Base-by-base conservation (phyloP, 2,329 filamentous ascomycete genomes). In the Myotisia sp. region DNA sequence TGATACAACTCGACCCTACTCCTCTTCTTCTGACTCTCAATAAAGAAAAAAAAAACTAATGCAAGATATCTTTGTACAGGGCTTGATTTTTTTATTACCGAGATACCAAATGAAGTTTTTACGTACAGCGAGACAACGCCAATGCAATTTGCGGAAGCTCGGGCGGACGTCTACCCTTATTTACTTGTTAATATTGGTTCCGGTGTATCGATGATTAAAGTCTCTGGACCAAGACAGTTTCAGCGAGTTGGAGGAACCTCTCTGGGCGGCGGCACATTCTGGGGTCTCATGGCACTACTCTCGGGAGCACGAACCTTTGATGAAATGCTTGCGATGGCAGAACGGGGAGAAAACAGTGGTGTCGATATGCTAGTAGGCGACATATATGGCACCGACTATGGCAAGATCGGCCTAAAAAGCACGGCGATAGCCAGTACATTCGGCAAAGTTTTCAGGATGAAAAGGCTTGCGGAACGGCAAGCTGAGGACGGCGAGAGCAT, bases 291-390 rank as follows among this genome's bases (percentile, higher is more conserved):
- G 23, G 90, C 83, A 8, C 70, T 98, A 33, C 67, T 98, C 24
- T 98, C 90, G 0, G 85, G 86, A n/a, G 84, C 87, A 14, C 73
- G 80, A 36, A 86, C 77, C n/a, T 98, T 98, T 52, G 90, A 95
- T 56, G 86, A 93, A 47, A 98, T 98, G 90, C 68, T 98, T 22
- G 77, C 79, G 36, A 79, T 92, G 64, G 86, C 90, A 1, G 90
- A 90, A 43, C 69, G 74, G 21, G 90, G 90, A 17, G 90, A 98
- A 60, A 98, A 98, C 50, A 70, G 79, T 23, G 79, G 80, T 18
- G 90, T 98, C 6, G 90, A 98, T 53, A 86, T 98, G 77, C 68
- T 98, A 12, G 90, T 98, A 0, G 90, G 90, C 13, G 90, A 98
- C 56, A 98, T 98, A 33, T 98, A 98, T 58, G 90, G 90, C 38